Evolutionary conservation across 140 eudicot species (phyloP).

Genomic region (Erigeron philadelphicus): DNA sequence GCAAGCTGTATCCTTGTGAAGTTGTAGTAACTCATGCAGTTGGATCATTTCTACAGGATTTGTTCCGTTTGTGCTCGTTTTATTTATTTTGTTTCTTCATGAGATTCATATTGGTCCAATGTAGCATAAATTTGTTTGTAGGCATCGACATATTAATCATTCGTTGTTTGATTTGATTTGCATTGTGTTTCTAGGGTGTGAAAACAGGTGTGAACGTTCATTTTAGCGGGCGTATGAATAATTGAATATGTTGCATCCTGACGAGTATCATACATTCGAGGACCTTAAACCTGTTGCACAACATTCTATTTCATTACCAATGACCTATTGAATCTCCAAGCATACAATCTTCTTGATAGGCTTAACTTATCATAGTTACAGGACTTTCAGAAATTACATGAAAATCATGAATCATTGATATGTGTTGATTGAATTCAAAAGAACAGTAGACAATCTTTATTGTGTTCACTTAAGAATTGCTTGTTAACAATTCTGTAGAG

Average conservation of each 20-base stretch:
- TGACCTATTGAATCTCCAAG: too few species aligned
- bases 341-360: too few species aligned
- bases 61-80: not conserved
- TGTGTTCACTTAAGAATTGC: not conserved
- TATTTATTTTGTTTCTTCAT: slow-evolving; percentile 12
- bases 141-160: slow-evolving; percentile 14
- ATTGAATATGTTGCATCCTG: too few species aligned
- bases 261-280: too few species aligned
- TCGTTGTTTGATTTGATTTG: slow-evolving; percentile 20
- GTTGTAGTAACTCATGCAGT: slow-evolving; percentile 18
- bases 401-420: too few species aligned
- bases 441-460: not conserved
- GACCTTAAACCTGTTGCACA: too few species aligned
- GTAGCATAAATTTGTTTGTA: slow-evolving; percentile 11
- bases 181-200: not conserved
- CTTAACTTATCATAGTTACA: not conserved
- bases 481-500: not conserved
- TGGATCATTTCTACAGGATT: slow-evolving; percentile 7
- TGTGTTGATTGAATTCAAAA: not conserved
- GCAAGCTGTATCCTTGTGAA: not conserved
- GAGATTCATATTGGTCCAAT: slow-evolving; percentile 11
- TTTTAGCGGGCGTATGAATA: too few species aligned
- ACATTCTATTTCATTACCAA: too few species aligned
- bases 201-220: not conserved
- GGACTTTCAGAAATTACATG: not conserved